Percentiles rank a stretch among this genome's conserved stretches.
phyloP scores from a whole-genome alignment of 2,329 filamentous ascomycete genomes.

The Neopestalotiopsis rosae region DNA sequence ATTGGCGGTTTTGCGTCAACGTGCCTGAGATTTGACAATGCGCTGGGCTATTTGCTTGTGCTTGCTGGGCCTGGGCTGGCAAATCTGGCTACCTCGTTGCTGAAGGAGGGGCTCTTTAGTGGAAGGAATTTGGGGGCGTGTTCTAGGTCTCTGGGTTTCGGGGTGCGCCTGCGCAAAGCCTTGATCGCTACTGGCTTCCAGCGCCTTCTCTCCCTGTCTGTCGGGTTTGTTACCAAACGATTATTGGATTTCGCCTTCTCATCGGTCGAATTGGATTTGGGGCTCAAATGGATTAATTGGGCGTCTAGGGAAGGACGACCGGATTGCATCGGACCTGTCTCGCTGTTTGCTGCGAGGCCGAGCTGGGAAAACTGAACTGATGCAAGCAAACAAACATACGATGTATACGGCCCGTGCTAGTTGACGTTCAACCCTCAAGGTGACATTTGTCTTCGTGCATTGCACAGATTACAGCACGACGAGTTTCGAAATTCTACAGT shows the following conservation, averaged over 20 bases:
- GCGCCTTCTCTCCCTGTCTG: not conserved
- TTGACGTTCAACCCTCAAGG: not conserved
- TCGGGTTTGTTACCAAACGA: too few relatives aligned
- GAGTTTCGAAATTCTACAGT: not conserved
- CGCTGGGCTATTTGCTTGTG: not conserved
- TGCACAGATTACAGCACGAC: not conserved
- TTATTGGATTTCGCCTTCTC: too few relatives aligned
- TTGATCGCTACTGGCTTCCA: constrained; percentile 1
- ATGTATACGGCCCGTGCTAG: not conserved
- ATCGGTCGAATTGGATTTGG: too few relatives aligned
- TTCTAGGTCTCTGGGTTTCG: not conserved
- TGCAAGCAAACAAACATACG: not conserved
- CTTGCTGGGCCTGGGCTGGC: not conserved
- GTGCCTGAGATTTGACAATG: not conserved
- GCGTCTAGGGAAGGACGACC: not conserved
- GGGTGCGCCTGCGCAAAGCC: not conserved
- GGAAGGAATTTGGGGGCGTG: not conserved
- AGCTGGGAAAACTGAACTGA: not conserved
- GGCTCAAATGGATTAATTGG: too few relatives aligned
- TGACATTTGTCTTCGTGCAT: not conserved
- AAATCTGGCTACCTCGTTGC: not conserved
- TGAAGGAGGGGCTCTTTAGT: not conserved
- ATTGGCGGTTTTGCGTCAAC: not conserved
- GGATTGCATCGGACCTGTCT: not conserved
- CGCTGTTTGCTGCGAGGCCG: not conserved